These are phyloP conservation scores for Lactifluus subvellereus DNA, from an alignment of 768 basidiomycete species.

Conservation along the genomic window DNA sequence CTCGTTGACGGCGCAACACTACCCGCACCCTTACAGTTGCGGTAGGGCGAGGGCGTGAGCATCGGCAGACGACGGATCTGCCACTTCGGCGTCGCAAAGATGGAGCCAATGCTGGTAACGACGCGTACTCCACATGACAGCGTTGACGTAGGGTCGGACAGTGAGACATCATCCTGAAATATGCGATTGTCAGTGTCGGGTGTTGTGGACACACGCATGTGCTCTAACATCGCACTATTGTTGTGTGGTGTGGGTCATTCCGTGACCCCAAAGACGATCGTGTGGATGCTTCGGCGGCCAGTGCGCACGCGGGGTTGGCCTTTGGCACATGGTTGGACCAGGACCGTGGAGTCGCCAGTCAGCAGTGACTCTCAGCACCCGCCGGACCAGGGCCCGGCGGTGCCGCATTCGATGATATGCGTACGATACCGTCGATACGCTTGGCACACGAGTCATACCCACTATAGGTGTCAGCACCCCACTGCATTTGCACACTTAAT, in stretches of 20 bases:
- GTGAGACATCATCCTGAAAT: constrained; percentile 42
- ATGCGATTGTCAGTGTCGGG: constrained; percentile 21
- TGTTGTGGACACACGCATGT: constrained; percentile 30
- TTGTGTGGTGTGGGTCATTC: constrained; percentile 46
- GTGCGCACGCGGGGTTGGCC: constrained; percentile 9
- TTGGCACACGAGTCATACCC: too few species aligned
- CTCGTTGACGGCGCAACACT: neutral
- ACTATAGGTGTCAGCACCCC: too few species aligned
- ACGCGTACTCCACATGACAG: constrained; percentile 69
- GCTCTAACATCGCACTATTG: constrained; percentile 42
- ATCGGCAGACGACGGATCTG: constrained; percentile 5
- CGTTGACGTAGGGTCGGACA: constrained; percentile 75
- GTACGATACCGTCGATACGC: too few species aligned
- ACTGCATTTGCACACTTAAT: too few species aligned
- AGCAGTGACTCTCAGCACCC: constrained; percentile 8
- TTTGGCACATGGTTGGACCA: constrained; percentile 44
- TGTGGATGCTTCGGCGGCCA: constrained; percentile 26
- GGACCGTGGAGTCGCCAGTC: constrained; percentile 31
- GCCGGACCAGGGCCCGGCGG: constrained; percentile 31
- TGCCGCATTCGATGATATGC: too few species aligned
- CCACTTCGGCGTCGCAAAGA: constrained; percentile 23
- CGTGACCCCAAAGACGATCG: constrained; percentile 40
- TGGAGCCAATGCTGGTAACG: constrained; percentile 9
- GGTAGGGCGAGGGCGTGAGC: constrained; percentile 5
- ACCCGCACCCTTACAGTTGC: neutral